Percentiles rank a stretch among this genome's conserved stretches.
Evolutionary conservation across 2,329 filamentous ascomycete species (phyloP).

Genomic region (Teratosphaeriaceae sp.): DNA sequence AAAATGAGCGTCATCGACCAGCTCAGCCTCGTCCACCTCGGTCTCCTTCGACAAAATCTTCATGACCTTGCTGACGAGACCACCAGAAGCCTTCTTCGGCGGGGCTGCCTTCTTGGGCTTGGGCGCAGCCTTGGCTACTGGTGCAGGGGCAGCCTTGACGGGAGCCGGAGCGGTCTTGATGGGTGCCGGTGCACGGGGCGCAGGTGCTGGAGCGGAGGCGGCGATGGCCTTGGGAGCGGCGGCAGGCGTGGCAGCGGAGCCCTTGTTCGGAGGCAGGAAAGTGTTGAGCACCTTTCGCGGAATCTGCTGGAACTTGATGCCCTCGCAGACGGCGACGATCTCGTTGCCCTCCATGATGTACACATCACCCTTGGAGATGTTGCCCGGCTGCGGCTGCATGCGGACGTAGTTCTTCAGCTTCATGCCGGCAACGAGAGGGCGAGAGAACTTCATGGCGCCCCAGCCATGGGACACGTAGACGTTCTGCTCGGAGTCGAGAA

Average conservation of each 20-base stretch:
- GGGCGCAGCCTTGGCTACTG: slow-evolving; percentile 16
- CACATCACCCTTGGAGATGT: slow-evolving; percentile 53
- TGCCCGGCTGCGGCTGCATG: slow-evolving; percentile 51
- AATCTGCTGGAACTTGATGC: slow-evolving; percentile 61
- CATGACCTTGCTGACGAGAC: slow-evolving; percentile 49
- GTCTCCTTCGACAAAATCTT: slow-evolving; percentile 62
- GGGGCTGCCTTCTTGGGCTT: slow-evolving; percentile 45
- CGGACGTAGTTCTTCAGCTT: slow-evolving; percentile 56
- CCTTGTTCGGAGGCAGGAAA: slow-evolving; percentile 55
- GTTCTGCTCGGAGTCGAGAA: slow-evolving; percentile 52
- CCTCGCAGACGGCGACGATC: slow-evolving; percentile 52
- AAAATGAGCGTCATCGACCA: slow-evolving; percentile 54
- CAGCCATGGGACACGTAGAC: slow-evolving; percentile 59
- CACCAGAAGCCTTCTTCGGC: slow-evolving; percentile 44
- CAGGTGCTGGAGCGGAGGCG: slow-evolving; percentile 9
- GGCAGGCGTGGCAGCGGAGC: slow-evolving; percentile 27
- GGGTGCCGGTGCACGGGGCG: slow-evolving; percentile 14
- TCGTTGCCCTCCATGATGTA: slow-evolving; percentile 55
- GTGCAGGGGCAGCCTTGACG: slow-evolving; percentile 18
- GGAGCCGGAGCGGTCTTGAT: slow-evolving; percentile 14
- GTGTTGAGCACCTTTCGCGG: slow-evolving; percentile 60
- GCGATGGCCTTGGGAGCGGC: slow-evolving; percentile 31
- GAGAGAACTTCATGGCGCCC: slow-evolving; percentile 48
- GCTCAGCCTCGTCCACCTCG: slow-evolving; percentile 51
- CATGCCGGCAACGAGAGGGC: slow-evolving; percentile 37